Evolutionary conservation across 108 stramenopile species (phyloP), one percentile per base, ranked within the genome.

Genomic region (Pseudonitzschia multiseries): DNA sequence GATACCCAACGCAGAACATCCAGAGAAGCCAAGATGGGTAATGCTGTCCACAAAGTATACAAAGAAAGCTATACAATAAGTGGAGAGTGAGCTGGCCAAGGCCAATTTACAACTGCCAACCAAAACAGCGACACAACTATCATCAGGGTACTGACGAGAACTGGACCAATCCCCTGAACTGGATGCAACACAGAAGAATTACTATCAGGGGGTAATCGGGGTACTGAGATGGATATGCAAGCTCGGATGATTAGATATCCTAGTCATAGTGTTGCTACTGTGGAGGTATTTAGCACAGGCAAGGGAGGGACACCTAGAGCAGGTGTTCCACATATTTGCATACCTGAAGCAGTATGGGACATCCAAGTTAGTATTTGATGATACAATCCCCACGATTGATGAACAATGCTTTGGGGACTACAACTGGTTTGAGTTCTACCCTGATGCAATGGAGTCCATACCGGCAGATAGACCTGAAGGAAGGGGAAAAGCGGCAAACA

Each of bases 181-280:
- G 51, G 62, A 72, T 15, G 44, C 56, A 12, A 41, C 77, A 6
- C 60, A 71, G 4, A 57, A 73, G 8, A 33, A 53, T 22, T 79
- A 71, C 36, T 86, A 46, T 46, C 76, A 78, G 17, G 69, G 59
- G 26, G 63, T 70, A 41, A 81, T 86, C 42, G 82, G 85, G 15
- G 59, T 82, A 9, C 57, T 84, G 4, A 69, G 81, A 28, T 88
- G 84, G 84, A 76, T 76, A 48, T 80, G 83, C 26, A 81, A 88
- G 43, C 52, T 85, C n/a, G 80, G 84, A 22, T 29, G 83, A 36
- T 50, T 83, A 24, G 82, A 88, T 59, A 83, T 88, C 31, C 32
- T 29, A 24, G 52, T 46, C 21, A 81, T 80, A 59, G 79, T 82
- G 0, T 82, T 81, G 41, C 70, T 84, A 65, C 32, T 88, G 26